Percentiles rank a stretch among this genome's conserved stretches.
Evolutionary conservation across 306 rosid genomes (phyloP).

Genomic region (Amphicarpaea edgeworthii): DNA sequence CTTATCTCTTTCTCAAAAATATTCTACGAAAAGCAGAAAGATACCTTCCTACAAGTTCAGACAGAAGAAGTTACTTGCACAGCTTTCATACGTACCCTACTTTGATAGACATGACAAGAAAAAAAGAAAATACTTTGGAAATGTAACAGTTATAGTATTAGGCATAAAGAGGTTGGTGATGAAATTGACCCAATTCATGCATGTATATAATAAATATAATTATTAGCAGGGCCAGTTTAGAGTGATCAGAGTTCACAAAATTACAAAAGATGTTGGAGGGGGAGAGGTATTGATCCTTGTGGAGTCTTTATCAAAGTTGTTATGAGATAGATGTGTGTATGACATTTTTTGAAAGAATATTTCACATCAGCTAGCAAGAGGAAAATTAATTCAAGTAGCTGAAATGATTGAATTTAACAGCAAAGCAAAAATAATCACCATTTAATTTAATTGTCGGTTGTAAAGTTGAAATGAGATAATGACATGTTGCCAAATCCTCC

Average conservation of each 20-base stretch:
- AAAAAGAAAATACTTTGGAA: neutral
- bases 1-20: no score
- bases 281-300: neutral
- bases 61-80: neutral
- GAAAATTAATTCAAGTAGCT: neutral
- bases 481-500: constrained; percentile 55
- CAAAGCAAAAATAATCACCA: constrained; percentile 18
- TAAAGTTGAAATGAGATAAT: constrained; percentile 55
- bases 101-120: neutral
- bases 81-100: neutral
- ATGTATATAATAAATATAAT: neutral
- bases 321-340: constrained; percentile 43
- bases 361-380: constrained; percentile 32
- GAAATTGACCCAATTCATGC: neutral
- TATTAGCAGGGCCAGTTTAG: neutral
- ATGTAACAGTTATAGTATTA: neutral
- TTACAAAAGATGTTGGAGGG: constrained; percentile 11
- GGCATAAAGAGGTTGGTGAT: neutral
- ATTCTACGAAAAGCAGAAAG: no score
- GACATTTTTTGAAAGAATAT: constrained; percentile 38
- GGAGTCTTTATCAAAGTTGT: constrained; percentile 34
- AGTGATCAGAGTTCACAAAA: neutral
- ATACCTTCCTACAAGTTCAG: no score
- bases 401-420: constrained; percentile 45
- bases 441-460: constrained; percentile 31